Base-by-base conservation (phyloP, 352 stramenopile species). In the Globisporangium cederbergense region DNA sequence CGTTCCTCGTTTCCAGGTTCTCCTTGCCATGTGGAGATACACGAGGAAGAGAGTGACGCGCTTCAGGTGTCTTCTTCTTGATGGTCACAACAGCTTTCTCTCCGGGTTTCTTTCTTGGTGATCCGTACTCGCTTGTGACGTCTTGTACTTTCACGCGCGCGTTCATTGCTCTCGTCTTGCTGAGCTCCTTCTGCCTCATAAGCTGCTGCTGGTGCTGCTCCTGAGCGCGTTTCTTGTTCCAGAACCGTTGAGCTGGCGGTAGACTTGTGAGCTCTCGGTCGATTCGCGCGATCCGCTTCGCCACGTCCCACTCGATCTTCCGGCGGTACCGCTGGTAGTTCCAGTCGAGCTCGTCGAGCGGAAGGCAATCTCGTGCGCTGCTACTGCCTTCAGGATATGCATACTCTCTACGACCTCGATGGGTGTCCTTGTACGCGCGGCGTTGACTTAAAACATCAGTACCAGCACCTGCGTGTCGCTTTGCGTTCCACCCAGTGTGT, bases 261-360 rank as follows among this genome's bases (percentile, higher is more conserved):
- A 83, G 70, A 36, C 70, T 71, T 56, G 71, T 71, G 68, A 90
- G 65, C 56, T 90, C 81, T 13, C 79, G 68, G 22, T 90, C 81
- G 18, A 92, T 78, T 4, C 83, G 79, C 2, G 83, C 83, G 49
- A 90, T 90, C 6, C 83, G 76, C 61, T 78, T 77, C 47, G 83
- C 67, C 30, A 92, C 79, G 69, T 92, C 83, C 83, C 81, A 92
- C 56, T 89, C 79, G 56, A 92, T 46, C 18, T 76, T 72, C 0
- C 74, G 63, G 38, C 72, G 78, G 59, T 76, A 74, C 4, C 73
- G 64, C 60, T 70, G 72, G 38, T 20, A 60, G 60, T 56, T 72
- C 60, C 63, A 70, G 30, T 64, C 46, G 11, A 53, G 14, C 10
- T 52, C 16, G 8, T 72, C 54, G 11, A 34, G 1, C 1, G 20